phyloP scores from a whole-genome alignment of 2,329 filamentous ascomycete genomes.

The Penicillium sp. region DNA sequence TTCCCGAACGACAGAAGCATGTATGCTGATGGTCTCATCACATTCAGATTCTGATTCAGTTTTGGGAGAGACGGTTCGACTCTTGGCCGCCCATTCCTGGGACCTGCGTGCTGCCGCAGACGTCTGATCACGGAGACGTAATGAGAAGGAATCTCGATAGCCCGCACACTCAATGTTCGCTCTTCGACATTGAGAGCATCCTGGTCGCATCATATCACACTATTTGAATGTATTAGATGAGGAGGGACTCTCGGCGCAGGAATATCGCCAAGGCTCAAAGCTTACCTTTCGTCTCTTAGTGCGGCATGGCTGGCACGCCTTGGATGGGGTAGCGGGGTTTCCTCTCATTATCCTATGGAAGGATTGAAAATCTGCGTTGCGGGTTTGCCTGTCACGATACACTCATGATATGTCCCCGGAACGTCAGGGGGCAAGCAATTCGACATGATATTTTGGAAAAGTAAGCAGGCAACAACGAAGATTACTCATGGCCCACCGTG shows the following conservation, averaged over 20 bases:
- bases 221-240: not conserved
- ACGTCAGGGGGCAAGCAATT: not conserved
- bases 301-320: slow-evolving; percentile 7
- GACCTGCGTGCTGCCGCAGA: not conserved
- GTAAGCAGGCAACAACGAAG: not conserved
- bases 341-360: not conserved
- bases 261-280: not conserved
- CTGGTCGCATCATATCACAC: slow-evolving; percentile 4
- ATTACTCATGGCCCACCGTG: not conserved
- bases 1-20: not conserved
- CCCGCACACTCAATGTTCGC: slow-evolving; percentile 3
- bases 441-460: not conserved
- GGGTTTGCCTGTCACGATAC: not conserved
- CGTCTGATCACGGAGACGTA: slow-evolving; percentile 7
- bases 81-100: not conserved
- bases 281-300: slow-evolving; percentile 6
- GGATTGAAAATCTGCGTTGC: not conserved
- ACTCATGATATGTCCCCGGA: not conserved
- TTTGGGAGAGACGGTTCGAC: not conserved
- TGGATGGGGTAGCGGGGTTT: slow-evolving; percentile 6
- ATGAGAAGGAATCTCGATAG: slow-evolving; percentile 4
- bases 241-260: not conserved
- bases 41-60: not conserved
- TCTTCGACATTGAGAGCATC: slow-evolving; percentile 5
- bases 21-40: not conserved